Percentiles rank a stretch among this genome's conserved stretches.
These are phyloP conservation scores for Rhizomucor pusillus DNA, from an alignment of 371 early-diverging fungal genomes.

Conservation along the genomic window DNA sequence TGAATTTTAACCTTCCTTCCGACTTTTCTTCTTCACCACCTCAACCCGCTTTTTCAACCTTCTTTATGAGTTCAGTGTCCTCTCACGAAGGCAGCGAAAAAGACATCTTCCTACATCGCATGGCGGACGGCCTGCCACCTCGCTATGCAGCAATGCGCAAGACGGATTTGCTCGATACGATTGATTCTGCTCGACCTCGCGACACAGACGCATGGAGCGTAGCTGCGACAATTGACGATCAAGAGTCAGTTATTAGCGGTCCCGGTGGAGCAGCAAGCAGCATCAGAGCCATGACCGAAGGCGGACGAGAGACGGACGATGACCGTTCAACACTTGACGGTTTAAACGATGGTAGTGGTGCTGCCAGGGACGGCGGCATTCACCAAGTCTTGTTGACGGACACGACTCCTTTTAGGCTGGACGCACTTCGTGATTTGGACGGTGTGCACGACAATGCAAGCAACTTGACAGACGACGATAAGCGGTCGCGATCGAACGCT, in stretches of 20 bases:
- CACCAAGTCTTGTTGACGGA: constrained; percentile 2
- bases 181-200: constrained; percentile 29
- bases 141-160: constrained; percentile 47
- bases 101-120: constrained; percentile 33
- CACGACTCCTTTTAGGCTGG: constrained; percentile 11
- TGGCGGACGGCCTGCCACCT: constrained; percentile 26
- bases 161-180: constrained; percentile 46
- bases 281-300: constrained; percentile 21
- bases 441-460: constrained; percentile 13
- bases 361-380: constrained; percentile 5
- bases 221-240: constrained; percentile 53
- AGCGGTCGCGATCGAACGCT: constrained; percentile 44
- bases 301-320: constrained; percentile 17
- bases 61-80: constrained; percentile 43
- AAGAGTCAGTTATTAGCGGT: constrained; percentile 48
- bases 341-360: constrained; percentile 15
- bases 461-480: constrained; percentile 34
- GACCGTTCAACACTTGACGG: constrained; percentile 34
- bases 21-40: background rate
- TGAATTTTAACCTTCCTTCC: constrained; percentile 1
- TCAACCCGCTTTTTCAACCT: background rate
- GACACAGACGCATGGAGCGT: constrained; percentile 55
- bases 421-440: constrained; percentile 25
- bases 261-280: constrained; percentile 34
- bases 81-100: constrained; percentile 51